These are phyloP conservation scores for Kalaharituber pfeilii DNA, from an alignment of 2,329 filamentous ascomycete genomes.

Conservation along the genomic window DNA sequence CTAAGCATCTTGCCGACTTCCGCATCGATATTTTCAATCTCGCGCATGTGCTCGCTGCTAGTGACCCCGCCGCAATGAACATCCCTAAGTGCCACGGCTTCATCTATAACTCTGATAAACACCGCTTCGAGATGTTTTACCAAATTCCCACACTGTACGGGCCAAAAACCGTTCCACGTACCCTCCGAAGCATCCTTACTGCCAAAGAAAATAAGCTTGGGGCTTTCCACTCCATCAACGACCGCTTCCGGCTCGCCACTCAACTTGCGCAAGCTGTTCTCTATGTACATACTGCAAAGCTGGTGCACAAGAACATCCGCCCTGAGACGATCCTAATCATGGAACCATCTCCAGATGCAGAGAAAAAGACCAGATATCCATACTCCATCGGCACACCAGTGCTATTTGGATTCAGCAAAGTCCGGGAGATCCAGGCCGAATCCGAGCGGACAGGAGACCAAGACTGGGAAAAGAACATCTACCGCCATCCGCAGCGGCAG, in stretches of 20 bases:
- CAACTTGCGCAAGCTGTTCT: constrained; percentile 26
- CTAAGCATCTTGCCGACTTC: background rate
- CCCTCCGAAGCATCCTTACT: constrained; percentile 16
- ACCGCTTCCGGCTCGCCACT: constrained; percentile 24
- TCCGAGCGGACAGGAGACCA: constrained; percentile 27
- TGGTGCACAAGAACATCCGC: constrained; percentile 34
- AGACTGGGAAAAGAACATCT: constrained; percentile 32
- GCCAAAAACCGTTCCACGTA: constrained; percentile 13
- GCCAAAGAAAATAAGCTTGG: constrained; percentile 1
- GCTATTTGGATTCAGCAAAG: constrained; percentile 32
- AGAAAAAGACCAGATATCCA: constrained; percentile 1
- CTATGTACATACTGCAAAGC: constrained; percentile 28
- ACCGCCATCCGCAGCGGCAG: constrained; percentile 35
- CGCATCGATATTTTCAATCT: constrained; percentile 15
- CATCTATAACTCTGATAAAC: constrained; percentile 8
- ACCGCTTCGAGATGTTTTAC: constrained; percentile 10
- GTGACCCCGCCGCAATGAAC: constrained; percentile 19
- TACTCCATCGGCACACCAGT: constrained; percentile 24
- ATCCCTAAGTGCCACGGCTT: constrained; percentile 20
- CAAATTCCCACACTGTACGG: constrained; percentile 5
- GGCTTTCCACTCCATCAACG: constrained; percentile 20
- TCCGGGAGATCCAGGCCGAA: constrained; percentile 26
- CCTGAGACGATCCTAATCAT: constrained; percentile 30
- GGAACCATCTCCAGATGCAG: background rate
- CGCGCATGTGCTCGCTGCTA: constrained; percentile 18